phyloP scores from a whole-genome alignment of 2,329 filamentous ascomycete genomes.

The Fusarium sp. region DNA sequence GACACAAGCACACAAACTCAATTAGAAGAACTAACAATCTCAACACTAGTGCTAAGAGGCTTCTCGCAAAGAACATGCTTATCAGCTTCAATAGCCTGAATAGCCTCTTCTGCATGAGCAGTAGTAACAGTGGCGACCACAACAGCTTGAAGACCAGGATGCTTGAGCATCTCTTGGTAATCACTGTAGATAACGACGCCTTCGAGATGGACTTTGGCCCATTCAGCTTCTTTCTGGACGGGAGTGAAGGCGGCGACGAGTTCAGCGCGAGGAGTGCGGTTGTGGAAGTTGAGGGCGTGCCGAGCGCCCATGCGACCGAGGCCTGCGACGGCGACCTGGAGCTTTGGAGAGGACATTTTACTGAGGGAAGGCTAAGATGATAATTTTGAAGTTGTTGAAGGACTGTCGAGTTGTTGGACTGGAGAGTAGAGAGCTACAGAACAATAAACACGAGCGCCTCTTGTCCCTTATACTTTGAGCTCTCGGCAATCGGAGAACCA shows the following conservation, averaged over 20 bases:
- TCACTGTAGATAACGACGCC: constrained; percentile 42
- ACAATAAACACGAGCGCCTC: constrained; percentile 11
- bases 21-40: constrained; percentile 59
- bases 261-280: constrained; percentile 42
- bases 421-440: background rate
- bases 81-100: constrained; percentile 45
- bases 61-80: constrained; percentile 47
- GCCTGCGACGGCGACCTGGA: constrained; percentile 43
- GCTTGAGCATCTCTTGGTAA: constrained; percentile 46
- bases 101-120: constrained; percentile 44
- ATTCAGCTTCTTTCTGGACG: constrained; percentile 42
- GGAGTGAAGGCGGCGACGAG: constrained; percentile 46
- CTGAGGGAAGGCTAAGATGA: too few relatives aligned
- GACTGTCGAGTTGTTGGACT: background rate
- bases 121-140: constrained; percentile 45
- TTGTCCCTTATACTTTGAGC: constrained; percentile 27
- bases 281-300: constrained; percentile 46
- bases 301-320: constrained; percentile 47
- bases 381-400: background rate
- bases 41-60: constrained; percentile 53
- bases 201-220: constrained; percentile 41
- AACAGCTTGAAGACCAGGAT: constrained; percentile 45
- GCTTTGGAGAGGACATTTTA: constrained; percentile 42
- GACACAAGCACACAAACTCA: background rate
- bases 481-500: background rate